A percentile compares a stretch with the other conserved stretches of the same genome.
Conservation (phyloP, 768 basidiomycete species). For the Agrocybe praecox region DNA sequence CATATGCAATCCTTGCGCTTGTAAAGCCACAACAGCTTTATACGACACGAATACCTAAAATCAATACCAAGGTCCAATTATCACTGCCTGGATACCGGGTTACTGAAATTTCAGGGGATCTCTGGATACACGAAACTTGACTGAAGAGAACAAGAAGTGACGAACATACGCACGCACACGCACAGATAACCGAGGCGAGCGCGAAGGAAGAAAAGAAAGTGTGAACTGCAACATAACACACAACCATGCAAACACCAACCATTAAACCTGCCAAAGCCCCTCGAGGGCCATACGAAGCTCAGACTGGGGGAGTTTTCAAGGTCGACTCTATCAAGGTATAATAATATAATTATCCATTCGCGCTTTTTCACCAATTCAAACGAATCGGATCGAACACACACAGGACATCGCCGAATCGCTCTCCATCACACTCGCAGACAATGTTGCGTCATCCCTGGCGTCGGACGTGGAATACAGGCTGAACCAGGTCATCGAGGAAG, state of each 20-base stretch:
- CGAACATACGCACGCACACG: too few relatives aligned
- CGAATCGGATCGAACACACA: too few relatives aligned
- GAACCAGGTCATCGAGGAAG: conserved; percentile 97
- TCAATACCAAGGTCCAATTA: too few relatives aligned
- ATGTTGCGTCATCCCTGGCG: conserved; percentile 82
- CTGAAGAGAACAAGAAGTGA: not conserved
- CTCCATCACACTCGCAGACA: conserved; percentile 77
- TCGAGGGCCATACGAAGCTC: not conserved
- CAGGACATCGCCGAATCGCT: conserved; percentile 93
- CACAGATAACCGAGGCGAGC: conserved; percentile 1
- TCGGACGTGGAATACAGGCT: conserved; percentile 97
- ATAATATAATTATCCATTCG: not conserved
- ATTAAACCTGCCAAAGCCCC: not conserved
- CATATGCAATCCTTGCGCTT: not conserved
- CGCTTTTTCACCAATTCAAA: not conserved
- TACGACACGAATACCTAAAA: too few relatives aligned
- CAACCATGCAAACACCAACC: conserved; percentile 3
- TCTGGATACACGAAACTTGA: not conserved
- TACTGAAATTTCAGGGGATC: not conserved
- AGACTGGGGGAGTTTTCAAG: conserved; percentile 54
- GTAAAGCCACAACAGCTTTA: too few relatives aligned
- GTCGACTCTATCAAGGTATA: conserved; percentile 63
- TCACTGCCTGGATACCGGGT: too few relatives aligned
- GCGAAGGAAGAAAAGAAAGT: conserved; percentile 3
- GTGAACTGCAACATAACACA: not conserved